Base-by-base conservation (phyloP, 441 rosid species). In the Bruguiera hainesii region DNA sequence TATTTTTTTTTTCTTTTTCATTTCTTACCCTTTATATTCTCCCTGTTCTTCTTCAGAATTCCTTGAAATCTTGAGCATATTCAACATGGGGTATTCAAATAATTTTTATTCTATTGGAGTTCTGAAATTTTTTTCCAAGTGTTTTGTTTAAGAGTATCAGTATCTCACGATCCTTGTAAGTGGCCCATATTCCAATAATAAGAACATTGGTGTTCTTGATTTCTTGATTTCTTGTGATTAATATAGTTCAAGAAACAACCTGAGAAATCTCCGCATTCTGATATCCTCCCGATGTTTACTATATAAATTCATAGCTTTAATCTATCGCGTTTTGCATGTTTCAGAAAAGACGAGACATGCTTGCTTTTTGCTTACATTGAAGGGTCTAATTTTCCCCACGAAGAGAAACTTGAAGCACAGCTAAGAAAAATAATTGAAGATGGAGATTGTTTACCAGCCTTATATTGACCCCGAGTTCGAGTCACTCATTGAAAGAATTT, bases 401-500 rank as follows among this genome's bases (percentile, higher is more conserved):
- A 42, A 52, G 6, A 23, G 60, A 62, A 55, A 10, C 55, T 52
- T 30, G 65, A 65, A 66, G 56, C 57, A 31, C 29, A 48, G 11
- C 23, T 68, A 64, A 31, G n/a, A 2, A 73, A 39, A 42, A 13
- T 11, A 9, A 42, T 68, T 13, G 69, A 77, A 77, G 62, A 90
- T 93, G 98, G 90, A 85, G 74, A 77, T 76, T 16, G 68, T 72
- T 62, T 88, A 91, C 67, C 86, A 83, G 72, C 97, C 96, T 64
- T 89, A 85, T 67, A 53, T 84, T 72, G 93, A 91, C 77, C 96
- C 98, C 4, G 91, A 84, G 51, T 83, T 78, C 56, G 89, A 94
- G 67, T 80, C 89, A 20, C 84, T 94, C 62, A 74, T 94, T 39
- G 98, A 91, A 76, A 81, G 97, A 78, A 94, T 91, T 31, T 73